Evolutionary conservation across 2,329 filamentous ascomycete species (phyloP), one percentile per base, ranked within the genome.

Genomic region (Didymella keratinophila): DNA sequence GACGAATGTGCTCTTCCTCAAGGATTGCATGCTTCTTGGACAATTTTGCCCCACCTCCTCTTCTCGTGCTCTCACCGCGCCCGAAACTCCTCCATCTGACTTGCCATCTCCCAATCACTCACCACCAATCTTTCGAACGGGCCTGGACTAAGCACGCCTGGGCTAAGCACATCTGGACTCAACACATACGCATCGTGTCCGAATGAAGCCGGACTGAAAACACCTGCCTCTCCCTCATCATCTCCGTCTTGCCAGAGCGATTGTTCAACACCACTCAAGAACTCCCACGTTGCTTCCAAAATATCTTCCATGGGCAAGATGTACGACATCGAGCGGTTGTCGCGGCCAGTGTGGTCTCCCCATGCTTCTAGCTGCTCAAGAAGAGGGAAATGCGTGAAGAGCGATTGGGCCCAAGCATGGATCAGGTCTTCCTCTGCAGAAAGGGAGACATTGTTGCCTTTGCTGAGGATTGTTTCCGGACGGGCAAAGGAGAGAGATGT

Each of bases 351-450:
- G 55, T 62, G 71, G 27, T 76, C 72, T 34, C 71, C 67, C 73
- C 73, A 76, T 1, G 72, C 72, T 56, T 76, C 72, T 1, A 75
- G 61, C 2, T 73, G 65, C 36, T 75, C 70, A 9, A 75, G 62
- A 20, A 52, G 50, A 27, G 73, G 72, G 25, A 74, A 75, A 25
- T 73, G 67, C 0, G 56, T 58, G 14, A 69, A 59, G 0, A 76
- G 51, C 4, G 68, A 53, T 27, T 66, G 64, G 1, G 71, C 72
- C 71, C 71, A 75, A 4, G 60, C 58, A 18, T 63, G 67, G 3
- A 75, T 67, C 4, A 74, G 56, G 20, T 65, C 65, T 55, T 71
- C 66, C 61, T 74, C 70, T 20, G 70, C 30, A 11, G 64, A 53
- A 4, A 67, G 60, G 28, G 68, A 69, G 28, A 68, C 44, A 14